Evolutionary conservation across 169 alveolate species (phyloP).

Genomic region (Toxoplasma gondii): DNA sequence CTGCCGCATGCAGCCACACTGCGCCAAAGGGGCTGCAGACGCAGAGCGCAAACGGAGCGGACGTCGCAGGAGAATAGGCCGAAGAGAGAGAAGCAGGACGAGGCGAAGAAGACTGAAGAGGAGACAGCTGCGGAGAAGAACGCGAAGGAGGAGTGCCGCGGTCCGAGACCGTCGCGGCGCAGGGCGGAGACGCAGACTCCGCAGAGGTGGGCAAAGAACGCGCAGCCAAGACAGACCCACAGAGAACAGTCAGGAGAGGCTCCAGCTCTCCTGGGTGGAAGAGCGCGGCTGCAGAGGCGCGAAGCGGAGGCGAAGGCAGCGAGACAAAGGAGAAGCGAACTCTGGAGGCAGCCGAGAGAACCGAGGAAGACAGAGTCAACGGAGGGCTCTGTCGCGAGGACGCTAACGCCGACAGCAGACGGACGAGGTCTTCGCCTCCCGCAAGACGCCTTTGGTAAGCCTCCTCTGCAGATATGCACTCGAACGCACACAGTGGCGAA

Average conservation of each 20-base stretch:
- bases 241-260: background rate
- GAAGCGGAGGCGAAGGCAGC: background rate
- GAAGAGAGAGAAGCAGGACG: background rate
- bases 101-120: background rate
- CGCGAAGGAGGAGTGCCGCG: background rate
- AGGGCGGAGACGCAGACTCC: too few relatives aligned
- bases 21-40: conserved; percentile 18
- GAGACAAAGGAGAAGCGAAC: background rate
- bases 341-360: background rate
- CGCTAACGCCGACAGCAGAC: background rate
- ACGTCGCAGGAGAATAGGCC: background rate
- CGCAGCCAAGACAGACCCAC: background rate
- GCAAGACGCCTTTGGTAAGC: background rate
- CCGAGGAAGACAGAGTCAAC: background rate
- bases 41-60: background rate
- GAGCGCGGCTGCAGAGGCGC: background rate
- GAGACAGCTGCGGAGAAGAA: background rate
- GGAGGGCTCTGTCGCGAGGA: background rate
- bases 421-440: background rate
- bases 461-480: background rate
- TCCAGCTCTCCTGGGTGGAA: background rate
- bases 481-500: background rate
- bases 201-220: too few relatives aligned
- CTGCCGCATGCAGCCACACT: conserved; percentile 27
- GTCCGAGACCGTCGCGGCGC: background rate